phyloP scores from a whole-genome alignment of 169 alveolate species.

The Amoebophrya sp. region DNA sequence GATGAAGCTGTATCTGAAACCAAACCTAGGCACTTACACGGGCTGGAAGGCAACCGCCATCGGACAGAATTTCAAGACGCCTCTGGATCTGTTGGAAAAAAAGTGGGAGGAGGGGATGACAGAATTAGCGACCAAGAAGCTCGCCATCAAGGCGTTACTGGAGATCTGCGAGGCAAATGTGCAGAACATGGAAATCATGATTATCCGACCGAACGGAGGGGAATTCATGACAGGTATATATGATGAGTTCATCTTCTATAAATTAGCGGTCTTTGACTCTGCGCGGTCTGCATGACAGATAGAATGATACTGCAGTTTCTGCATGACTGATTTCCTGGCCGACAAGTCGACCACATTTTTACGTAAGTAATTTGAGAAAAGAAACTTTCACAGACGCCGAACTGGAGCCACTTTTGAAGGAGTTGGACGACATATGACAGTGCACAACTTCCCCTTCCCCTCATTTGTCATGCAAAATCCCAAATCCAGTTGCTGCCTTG shows the following conservation, averaged over 20 bases:
- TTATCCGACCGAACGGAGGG: neutral
- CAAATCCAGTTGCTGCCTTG: too few species aligned
- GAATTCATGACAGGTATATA: neutral
- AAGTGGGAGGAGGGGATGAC: neutral
- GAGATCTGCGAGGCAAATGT: neutral
- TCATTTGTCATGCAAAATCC: too few species aligned
- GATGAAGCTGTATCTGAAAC: too few species aligned
- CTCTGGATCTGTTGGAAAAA: neutral
- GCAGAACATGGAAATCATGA: neutral
- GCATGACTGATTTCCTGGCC: neutral
- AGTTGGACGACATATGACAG: too few species aligned
- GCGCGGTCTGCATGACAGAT: neutral
- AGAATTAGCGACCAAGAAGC: neutral
- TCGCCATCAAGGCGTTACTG: neutral
- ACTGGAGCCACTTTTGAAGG: neutral
- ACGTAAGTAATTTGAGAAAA: neutral
- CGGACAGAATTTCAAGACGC: neutral
- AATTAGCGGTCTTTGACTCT: neutral
- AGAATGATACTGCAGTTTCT: neutral
- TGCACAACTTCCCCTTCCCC: too few species aligned
- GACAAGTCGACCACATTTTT: neutral
- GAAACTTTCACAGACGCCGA: neutral
- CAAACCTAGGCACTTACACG: neutral
- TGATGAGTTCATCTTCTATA: neutral
- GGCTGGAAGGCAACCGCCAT: neutral